A percentile compares a stretch with the other conserved stretches of the same genome.
Conservation (phyloP, 1,139 yeast genomes). For the Suhomyces kunorum region DNA sequence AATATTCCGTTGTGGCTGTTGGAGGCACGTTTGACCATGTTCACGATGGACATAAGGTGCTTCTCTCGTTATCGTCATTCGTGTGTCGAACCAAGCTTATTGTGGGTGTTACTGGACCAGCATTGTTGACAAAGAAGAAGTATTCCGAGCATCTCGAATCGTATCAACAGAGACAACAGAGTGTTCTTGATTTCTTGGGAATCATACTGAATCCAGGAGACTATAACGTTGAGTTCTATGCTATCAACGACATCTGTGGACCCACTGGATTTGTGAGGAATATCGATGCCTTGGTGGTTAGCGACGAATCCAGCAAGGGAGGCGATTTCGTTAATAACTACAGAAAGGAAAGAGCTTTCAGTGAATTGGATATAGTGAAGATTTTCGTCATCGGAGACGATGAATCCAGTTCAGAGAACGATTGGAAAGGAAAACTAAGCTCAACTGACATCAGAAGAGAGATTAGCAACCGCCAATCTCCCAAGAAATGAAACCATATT, state of each 20-base stretch:
- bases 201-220: constrained; percentile 28
- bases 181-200: constrained; percentile 51
- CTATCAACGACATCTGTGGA: constrained; percentile 86
- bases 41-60: constrained; percentile 92
- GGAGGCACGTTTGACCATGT: constrained; percentile 98
- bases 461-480: not conserved
- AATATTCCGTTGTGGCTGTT: constrained; percentile 48
- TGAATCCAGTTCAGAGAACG: constrained; percentile 37
- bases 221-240: constrained; percentile 40
- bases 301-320: constrained; percentile 78
- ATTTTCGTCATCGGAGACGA: constrained; percentile 72
- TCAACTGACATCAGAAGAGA: constrained; percentile 59
- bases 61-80: constrained; percentile 73
- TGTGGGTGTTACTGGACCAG: constrained; percentile 84
- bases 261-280: constrained; percentile 82
- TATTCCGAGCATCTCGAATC: constrained; percentile 65
- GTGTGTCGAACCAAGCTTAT: constrained; percentile 57
- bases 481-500: not conserved
- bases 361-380: constrained; percentile 53
- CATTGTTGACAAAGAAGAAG: constrained; percentile 71
- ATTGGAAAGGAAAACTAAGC: constrained; percentile 75
- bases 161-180: constrained; percentile 50
- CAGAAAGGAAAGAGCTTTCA: constrained; percentile 59
- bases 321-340: constrained; percentile 69
- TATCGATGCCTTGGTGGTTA: constrained; percentile 78